Percentiles rank a stretch among this genome's conserved stretches.
Conservation (phyloP, 23 red algal species). For the Gracilaria vermiculophylla region DNA sequence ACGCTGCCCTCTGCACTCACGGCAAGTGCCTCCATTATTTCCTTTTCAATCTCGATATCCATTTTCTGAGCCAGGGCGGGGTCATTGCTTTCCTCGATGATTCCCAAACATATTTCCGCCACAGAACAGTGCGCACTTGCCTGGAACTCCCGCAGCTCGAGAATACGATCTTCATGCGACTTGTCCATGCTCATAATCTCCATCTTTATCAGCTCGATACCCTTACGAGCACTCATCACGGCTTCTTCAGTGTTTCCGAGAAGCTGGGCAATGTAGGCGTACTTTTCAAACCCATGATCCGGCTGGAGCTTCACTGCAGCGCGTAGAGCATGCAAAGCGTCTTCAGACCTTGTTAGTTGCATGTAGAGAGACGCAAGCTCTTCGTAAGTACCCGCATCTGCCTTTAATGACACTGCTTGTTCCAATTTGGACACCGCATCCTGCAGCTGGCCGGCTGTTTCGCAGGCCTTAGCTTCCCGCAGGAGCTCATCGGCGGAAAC, state of each 20-base stretch:
- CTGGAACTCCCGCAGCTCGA: slow-evolving; percentile 30
- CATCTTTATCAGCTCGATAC: slow-evolving; percentile 42
- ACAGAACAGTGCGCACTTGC: slow-evolving; percentile 56
- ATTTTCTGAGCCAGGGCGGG: slow-evolving; percentile 37
- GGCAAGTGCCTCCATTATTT: slow-evolving; percentile 45
- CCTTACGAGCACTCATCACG: slow-evolving; percentile 25
- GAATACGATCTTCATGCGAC: neutral
- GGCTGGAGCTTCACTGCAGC: slow-evolving; percentile 39
- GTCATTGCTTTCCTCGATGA: slow-evolving; percentile 75
- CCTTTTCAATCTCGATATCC: slow-evolving; percentile 59
- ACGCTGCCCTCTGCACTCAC: slow-evolving; percentile 29
- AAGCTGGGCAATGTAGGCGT: slow-evolving; percentile 58
- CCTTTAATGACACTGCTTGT: neutral
- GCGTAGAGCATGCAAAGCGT: slow-evolving; percentile 32
- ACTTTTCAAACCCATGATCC: slow-evolving; percentile 43
- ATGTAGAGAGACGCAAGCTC: slow-evolving; percentile 48
- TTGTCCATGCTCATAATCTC: slow-evolving; percentile 25
- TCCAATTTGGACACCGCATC: slow-evolving; percentile 11
- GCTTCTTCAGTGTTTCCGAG: slow-evolving; percentile 51
- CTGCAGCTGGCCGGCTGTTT: neutral
- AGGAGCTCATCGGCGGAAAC: neutral
- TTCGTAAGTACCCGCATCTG: slow-evolving; percentile 34
- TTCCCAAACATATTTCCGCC: slow-evolving; percentile 49
- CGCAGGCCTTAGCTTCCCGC: neutral
- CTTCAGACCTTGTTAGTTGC: slow-evolving; percentile 35